Percentiles rank a stretch among this genome's conserved stretches.
Conservation (phyloP, 2,329 filamentous ascomycete species). For the Sporothrix phasma region DNA sequence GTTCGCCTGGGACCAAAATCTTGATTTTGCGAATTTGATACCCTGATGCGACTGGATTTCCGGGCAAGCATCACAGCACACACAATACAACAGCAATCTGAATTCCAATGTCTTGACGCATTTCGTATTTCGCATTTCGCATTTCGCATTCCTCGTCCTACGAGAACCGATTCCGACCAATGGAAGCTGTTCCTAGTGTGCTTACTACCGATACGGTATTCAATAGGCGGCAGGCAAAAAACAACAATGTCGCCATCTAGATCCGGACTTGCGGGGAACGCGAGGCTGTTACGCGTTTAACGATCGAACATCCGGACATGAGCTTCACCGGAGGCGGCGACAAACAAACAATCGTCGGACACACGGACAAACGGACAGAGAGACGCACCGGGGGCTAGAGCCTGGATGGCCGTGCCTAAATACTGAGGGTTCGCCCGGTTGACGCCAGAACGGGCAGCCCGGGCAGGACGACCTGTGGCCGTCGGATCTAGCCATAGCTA, state of each 20-base stretch:
- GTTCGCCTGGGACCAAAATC: constrained; percentile 14
- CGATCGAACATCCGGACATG: neutral
- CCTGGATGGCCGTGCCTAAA: neutral
- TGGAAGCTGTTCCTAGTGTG: no score
- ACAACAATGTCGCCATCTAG: neutral
- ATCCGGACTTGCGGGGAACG: neutral
- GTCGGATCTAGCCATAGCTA: neutral
- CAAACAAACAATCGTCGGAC: neutral
- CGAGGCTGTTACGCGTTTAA: neutral
- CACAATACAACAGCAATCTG: neutral
- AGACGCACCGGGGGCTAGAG: neutral
- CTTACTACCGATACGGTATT: no score
- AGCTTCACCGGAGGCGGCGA: neutral
- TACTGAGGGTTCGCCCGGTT: neutral
- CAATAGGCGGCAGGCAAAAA: no score
- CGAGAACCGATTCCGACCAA: no score
- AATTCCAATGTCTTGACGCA: no score
- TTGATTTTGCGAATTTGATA: constrained; percentile 10
- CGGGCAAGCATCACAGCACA: neutral
- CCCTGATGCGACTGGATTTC: neutral
- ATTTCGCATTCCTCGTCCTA: no score
- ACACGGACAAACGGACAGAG: neutral
- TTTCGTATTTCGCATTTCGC: no score
- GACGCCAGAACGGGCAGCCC: neutral
- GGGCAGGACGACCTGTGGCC: neutral